Base-by-base conservation (phyloP, 2,329 filamentous ascomycete genomes). In the Zymoseptoria tritici region DNA sequence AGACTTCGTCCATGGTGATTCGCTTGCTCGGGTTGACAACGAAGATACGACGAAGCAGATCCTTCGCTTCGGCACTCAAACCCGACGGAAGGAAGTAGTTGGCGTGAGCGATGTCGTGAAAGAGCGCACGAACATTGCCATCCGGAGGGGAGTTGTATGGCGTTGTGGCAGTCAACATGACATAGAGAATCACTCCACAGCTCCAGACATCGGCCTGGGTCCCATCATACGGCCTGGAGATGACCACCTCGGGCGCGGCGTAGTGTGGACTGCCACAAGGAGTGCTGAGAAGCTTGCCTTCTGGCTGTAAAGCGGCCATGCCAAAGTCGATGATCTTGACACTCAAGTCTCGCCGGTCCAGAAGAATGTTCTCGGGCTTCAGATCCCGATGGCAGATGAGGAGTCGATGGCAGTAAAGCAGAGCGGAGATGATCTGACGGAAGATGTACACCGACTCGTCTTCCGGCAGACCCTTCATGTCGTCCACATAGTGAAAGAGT, bases 251-350 rank as follows among this genome's bases (percentile, higher is more conserved):
- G 0, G 94, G 94, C 0, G 94, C 92, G 19, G 93, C 93, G 70
- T 99, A 99, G 75, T 97, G 94, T 21, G 94, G 94, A 64, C 94
- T 97, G 20, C 94, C 94, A 69, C 94, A 99, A 4, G 93, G 91
- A 0, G 94, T 97, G 59, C 85, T 89, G 26, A 99, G 82, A 71
- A 87, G 86, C 65, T 91, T 87, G 8, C 85, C 87, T 22, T 85
- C 82, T 3, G 89, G 89, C 73, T 97, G 93, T 50, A 97, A 80
- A 3, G 93, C 93, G 52, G 94, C 94, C 92, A 99, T 97, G 50
- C 94, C 93, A 74, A 99, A 99, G 74, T 99, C 94, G 56, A 93
- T 93, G 68, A 99, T 86, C 76, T 97, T 99, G 73, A 97, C 86
- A 60, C 89, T 85, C 57, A 87, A 83, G 53, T 73, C 76, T 5